Evolutionary conservation across 2,329 filamentous ascomycete genomes (phyloP), one percentile per base, ranked within the genome.

Genomic region (Endocalyx cinctus): DNA sequence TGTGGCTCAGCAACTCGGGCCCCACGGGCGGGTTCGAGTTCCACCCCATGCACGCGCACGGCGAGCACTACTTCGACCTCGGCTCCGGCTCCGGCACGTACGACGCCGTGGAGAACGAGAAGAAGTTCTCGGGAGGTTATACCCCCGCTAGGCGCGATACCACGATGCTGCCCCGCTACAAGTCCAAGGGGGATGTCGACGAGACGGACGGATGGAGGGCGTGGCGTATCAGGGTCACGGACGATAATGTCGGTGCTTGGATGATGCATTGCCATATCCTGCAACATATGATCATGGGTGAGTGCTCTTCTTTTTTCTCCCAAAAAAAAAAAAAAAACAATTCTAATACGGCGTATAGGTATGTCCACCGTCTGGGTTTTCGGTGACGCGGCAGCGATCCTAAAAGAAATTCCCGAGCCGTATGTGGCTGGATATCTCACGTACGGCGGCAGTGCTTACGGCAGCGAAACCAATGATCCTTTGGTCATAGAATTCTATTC

Each of bases 241-340:
- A 59, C 22, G 51, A 60, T 2, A 59, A 72, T 4, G 68, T 79
- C 0, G 77, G 76, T 1, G 72, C 73, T 4, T 80, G 74, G 74
- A 72, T 79, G 72, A 59, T 79, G 41, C 76, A 80, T 50, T 80
- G 76, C 41, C 76, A 80, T 49, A 67, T 72, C 12, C 42, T 73
- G 31, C 67, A 70, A 34, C 76, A 80, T 48, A 74, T 76, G 65
- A 56, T 74, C 13, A 77, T 78, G 72, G 71, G 68, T 46, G 55
- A 58, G 64, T 53, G 17, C 20, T 8, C 5, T 12, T 33, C 45
- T 20, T 50, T 35, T 10, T 41, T 52, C 12, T 47, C 44, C 48
- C 10, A 27, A 14, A 27, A 27, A 10, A 27, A 8, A 8, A 12
- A 27, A 15, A 27, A 31, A 31, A 20, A 13, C 14, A 23, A 13